Conservation (phyloP, 306 rosid genomes). For the Sphenostylis stenocarpa region DNA sequence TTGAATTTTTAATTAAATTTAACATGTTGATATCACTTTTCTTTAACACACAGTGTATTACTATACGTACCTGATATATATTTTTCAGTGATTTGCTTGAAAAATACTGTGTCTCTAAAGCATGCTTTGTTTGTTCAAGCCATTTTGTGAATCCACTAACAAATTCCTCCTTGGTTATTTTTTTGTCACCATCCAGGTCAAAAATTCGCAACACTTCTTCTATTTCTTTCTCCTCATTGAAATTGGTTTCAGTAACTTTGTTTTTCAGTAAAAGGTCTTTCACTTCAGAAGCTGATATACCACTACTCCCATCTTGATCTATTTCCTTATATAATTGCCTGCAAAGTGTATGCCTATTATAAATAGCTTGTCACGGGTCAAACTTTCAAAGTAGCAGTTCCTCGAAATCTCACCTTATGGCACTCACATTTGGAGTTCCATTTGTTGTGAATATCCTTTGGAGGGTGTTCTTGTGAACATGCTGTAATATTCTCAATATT, state of each 20-base stretch:
- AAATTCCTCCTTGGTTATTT: slow-evolving; percentile 44
- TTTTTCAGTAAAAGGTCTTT: slow-evolving; percentile 36
- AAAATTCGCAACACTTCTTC: slow-evolving; percentile 37
- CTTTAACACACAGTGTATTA: not conserved
- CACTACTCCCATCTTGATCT: slow-evolving; percentile 43
- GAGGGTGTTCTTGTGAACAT: slow-evolving; percentile 33
- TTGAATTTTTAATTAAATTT: too few species aligned
- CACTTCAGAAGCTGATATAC: slow-evolving; percentile 41
- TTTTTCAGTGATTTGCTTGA: slow-evolving; percentile 38
- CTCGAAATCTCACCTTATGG: slow-evolving; percentile 34
- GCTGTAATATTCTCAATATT: slow-evolving; percentile 27
- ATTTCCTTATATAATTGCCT: slow-evolving; percentile 43
- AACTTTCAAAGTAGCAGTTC: not conserved
- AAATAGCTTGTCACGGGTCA: not conserved
- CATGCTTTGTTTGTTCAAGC: slow-evolving; percentile 42
- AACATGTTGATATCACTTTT: not conserved
- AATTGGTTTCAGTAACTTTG: slow-evolving; percentile 28
- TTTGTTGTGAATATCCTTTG: slow-evolving; percentile 36
- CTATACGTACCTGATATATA: slow-evolving; percentile 33
- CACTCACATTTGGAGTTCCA: slow-evolving; percentile 36
- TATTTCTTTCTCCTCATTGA: slow-evolving; percentile 35
- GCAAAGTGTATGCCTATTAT: slow-evolving; percentile 3
- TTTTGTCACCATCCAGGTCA: slow-evolving; percentile 37
- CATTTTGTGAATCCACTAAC: slow-evolving; percentile 45
- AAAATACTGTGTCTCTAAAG: slow-evolving; percentile 32